These are phyloP conservation scores for Protostelium mycophagum DNA, from an alignment of 78 protist species.

Conservation along the genomic window DNA sequence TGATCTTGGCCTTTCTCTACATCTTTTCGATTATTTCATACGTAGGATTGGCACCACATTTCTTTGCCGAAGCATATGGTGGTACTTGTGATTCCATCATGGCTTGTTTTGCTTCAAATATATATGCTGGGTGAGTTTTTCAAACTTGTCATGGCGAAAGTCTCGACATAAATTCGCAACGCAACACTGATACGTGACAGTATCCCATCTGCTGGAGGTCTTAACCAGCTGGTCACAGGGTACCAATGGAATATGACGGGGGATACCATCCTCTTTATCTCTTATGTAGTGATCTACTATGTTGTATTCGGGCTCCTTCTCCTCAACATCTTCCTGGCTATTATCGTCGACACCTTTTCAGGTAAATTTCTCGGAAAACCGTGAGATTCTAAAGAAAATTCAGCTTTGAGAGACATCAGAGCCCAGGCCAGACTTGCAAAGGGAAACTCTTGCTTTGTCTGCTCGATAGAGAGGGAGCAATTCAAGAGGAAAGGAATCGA, in stretches of 20 bases:
- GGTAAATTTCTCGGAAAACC: constrained; percentile 49
- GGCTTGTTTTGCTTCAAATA: background rate
- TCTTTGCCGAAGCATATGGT: background rate
- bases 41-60: background rate
- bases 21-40: background rate
- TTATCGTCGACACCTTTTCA: constrained; percentile 56
- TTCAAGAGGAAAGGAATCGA: constrained; percentile 60
- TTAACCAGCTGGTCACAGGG: background rate
- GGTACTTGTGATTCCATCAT: background rate
- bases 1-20: background rate
- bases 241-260: background rate
- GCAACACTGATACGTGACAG: background rate
- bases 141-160: background rate
- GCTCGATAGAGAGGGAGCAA: constrained; percentile 55
- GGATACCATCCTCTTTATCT: background rate
- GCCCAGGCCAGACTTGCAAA: background rate
- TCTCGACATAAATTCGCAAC: too few species aligned
- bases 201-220: background rate
- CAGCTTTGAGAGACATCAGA: background rate
- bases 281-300: constrained; percentile 20
- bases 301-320: constrained; percentile 12
- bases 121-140: background rate
- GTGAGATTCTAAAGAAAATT: constrained; percentile 21
- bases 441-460: constrained; percentile 35
- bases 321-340: constrained; percentile 52